Percentiles rank a stretch among this genome's conserved stretches.
phyloP scores from a whole-genome alignment of 2,329 filamentous ascomycete species.

The Westerdykella ornata region DNA sequence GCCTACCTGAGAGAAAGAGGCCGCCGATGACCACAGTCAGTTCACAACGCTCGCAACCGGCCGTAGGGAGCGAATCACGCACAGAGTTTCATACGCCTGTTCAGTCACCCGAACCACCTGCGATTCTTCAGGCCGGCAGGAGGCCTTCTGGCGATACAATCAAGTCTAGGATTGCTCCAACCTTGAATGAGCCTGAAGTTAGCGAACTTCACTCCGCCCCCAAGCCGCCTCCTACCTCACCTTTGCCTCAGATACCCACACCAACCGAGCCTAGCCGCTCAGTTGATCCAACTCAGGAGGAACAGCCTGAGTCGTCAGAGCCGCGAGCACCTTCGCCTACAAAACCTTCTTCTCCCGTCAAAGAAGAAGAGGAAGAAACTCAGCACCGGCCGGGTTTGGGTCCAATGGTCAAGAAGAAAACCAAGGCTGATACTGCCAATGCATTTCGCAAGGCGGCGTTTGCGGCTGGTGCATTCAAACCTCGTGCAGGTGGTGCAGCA shows the following conservation, averaged over 20 bases:
- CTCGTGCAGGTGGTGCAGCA: conserved; percentile 76
- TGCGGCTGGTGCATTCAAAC: conserved; percentile 70
- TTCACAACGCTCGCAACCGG: conserved; percentile 23
- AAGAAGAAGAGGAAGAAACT: conserved; percentile 50
- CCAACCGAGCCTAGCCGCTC: conserved; percentile 8
- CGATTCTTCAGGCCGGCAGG: conserved; percentile 10
- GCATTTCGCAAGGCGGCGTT: conserved; percentile 74
- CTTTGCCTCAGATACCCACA: conserved; percentile 27
- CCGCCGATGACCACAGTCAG: conserved; percentile 57
- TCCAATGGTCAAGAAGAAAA: conserved; percentile 83
- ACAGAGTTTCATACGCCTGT: conserved; percentile 19
- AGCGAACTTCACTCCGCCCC: background rate
- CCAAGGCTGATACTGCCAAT: conserved; percentile 65
- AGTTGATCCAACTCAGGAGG: conserved; percentile 3
- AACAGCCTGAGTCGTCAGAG: conserved; percentile 40
- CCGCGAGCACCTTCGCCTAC: conserved; percentile 33
- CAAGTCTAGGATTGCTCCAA: conserved; percentile 1
- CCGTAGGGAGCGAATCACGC: conserved; percentile 17
- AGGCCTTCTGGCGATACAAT: conserved; percentile 9
- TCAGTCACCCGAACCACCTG: conserved; percentile 11
- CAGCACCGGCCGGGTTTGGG: conserved; percentile 68
- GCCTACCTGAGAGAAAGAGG: conserved; percentile 54
- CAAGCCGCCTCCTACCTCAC: conserved; percentile 16
- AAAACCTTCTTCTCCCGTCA: conserved; percentile 4
- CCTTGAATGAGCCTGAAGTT: conserved; percentile 3